These are phyloP conservation scores for Magnaporthiopsis incrustans DNA, from an alignment of 2,329 filamentous ascomycete genomes.

Conservation along the genomic window DNA sequence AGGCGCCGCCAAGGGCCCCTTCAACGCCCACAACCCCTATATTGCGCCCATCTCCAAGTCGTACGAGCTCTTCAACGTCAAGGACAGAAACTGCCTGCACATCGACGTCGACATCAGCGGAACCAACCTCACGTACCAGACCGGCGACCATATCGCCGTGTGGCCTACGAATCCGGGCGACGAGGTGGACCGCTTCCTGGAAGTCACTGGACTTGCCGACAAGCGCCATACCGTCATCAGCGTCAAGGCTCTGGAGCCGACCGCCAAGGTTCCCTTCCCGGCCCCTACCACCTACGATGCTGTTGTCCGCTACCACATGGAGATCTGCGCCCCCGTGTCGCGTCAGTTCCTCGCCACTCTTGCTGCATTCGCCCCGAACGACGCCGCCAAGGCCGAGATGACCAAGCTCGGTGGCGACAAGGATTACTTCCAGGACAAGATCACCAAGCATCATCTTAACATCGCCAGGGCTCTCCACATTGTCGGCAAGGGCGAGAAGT, in stretches of 20 bases:
- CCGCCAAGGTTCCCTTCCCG: constrained; percentile 95
- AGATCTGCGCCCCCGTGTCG: constrained; percentile 90
- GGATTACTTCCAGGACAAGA: constrained; percentile 87
- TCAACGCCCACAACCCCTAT: constrained; percentile 94
- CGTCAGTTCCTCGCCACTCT: constrained; percentile 88
- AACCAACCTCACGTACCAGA: constrained; percentile 88
- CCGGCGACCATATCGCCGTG: constrained; percentile 91
- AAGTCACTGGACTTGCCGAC: constrained; percentile 63
- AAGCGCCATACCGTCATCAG: constrained; percentile 79
- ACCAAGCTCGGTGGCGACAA: constrained; percentile 84
- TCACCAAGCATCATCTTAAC: constrained; percentile 75
- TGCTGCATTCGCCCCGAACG: constrained; percentile 81
- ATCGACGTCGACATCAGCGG: constrained; percentile 88
- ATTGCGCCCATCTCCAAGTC: constrained; percentile 91
- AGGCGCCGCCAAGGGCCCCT: constrained; percentile 74
- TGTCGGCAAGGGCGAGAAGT: constrained; percentile 65
- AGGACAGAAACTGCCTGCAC: constrained; percentile 91
- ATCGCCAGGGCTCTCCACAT: constrained; percentile 76
- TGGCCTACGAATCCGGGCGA: constrained; percentile 94
- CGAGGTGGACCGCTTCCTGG: constrained; percentile 85
- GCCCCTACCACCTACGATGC: constrained; percentile 95
- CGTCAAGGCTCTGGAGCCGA: constrained; percentile 87
- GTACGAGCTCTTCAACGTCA: constrained; percentile 80
- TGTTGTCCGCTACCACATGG: constrained; percentile 89
- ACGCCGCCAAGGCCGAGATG: constrained; percentile 80